Base-by-base conservation (phyloP, 2,329 filamentous ascomycete species). In the Pyrenochaeta sp. region DNA sequence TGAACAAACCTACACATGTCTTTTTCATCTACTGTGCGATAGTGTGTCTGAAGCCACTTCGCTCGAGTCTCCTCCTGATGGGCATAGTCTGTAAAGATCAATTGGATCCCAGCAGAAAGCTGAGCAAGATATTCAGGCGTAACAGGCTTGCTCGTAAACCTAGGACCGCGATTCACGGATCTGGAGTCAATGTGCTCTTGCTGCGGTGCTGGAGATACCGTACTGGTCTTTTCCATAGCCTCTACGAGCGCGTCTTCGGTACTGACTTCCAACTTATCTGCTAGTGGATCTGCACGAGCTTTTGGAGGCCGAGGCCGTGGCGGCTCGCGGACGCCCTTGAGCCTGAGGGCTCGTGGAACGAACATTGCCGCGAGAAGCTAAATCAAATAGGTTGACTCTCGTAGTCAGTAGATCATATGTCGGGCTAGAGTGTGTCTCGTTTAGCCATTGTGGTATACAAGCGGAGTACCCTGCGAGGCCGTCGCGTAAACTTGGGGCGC, bases 71-170 rank as follows among this genome's bases (percentile, higher is more conserved):
- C 52, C 36, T 76, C 67, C 30, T 76, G 71, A 46, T 69, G 69
- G n/a, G 75, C 75, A 51, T 77, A 76, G 50, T 76, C 73, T 52
- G 71, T 72, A 51, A 77, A 76, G 47, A 76, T 66, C 40, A 77
- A 48, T 47, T 76, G 72, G 8, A 76, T 61, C 12, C 73, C 75
- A 43, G 65, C 69, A 50, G 67, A 64, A 36, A 77, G 49, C 47
- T 74, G 67, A 34, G 61, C 66, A 49, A 77, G 45, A 50, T 74
- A 76, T 25, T 74, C 72, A 22, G 64, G 36, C 1, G 65, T 69
- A 32, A 71, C 44, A 7, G 66, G 58, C 39, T 57, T 59, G 24
- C 51, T 61, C 2, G 64, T 67, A 24, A 71, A 68, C 22, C 62
- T 65, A 36, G 72, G 59, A 0, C 69, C 67, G 32, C 64, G 59